These are phyloP conservation scores for Isatis tinctoria DNA, from an alignment of 345 rosid species.

Conservation along the genomic window DNA sequence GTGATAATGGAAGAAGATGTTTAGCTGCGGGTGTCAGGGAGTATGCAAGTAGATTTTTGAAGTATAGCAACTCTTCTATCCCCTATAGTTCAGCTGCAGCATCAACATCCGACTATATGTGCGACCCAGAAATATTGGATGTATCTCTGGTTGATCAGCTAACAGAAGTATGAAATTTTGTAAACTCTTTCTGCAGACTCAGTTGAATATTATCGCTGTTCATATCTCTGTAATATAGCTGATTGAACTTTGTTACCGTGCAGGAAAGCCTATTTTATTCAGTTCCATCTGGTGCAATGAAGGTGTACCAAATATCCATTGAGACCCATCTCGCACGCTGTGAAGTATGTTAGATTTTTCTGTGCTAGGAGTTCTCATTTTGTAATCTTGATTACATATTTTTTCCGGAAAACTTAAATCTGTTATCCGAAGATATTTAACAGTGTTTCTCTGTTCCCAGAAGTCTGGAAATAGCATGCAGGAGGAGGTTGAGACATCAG, in stretches of 20 bases:
- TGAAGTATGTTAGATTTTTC: slow-evolving; percentile 25
- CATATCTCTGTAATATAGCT: slow-evolving; percentile 11
- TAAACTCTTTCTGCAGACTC: neutral
- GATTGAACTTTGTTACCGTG: slow-evolving; percentile 21
- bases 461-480: slow-evolving; percentile 68
- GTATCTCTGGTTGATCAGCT: slow-evolving; percentile 63
- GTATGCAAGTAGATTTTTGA: slow-evolving; percentile 85
- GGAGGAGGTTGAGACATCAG: slow-evolving; percentile 84
- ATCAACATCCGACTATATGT: slow-evolving; percentile 51
- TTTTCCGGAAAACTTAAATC: slow-evolving; percentile 10
- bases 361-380: slow-evolving; percentile 16
- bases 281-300: slow-evolving; percentile 83
- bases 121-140: slow-evolving; percentile 51
- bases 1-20: slow-evolving; percentile 35
- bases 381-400: neutral
- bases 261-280: slow-evolving; percentile 97
- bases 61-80: slow-evolving; percentile 43
- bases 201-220: neutral
- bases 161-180: slow-evolving; percentile 65
- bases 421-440: slow-evolving; percentile 3
- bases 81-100: slow-evolving; percentile 62
- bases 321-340: slow-evolving; percentile 57
- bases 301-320: slow-evolving; percentile 67
- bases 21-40: slow-evolving; percentile 42
- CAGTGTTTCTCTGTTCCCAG: slow-evolving; percentile 36